phyloP scores from a whole-genome alignment of 495 filamentous ascomycete species.

The Paragyromitra xinjiangensis region DNA sequence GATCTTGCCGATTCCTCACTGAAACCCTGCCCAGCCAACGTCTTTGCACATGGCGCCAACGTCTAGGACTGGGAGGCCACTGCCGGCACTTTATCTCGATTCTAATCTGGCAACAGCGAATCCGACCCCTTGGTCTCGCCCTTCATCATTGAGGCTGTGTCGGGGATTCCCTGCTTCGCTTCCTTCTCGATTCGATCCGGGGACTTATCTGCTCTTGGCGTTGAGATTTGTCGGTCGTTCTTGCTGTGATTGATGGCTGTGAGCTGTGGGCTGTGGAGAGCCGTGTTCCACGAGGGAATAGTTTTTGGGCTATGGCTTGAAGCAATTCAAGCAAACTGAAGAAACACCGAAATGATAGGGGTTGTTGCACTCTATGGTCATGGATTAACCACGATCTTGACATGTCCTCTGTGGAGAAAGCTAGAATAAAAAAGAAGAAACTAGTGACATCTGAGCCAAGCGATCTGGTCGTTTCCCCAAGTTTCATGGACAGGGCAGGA shows the following conservation, averaged over 20 bases:
- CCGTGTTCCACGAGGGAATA: background rate
- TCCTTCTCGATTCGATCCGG: background rate
- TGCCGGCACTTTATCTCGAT: constrained; percentile 10
- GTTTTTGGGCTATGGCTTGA: background rate
- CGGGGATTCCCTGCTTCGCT: background rate
- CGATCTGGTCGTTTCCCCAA: constrained; percentile 28
- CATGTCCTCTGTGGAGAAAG: background rate
- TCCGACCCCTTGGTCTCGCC: constrained; percentile 14
- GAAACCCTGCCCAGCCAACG: constrained; percentile 1
- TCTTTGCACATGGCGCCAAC: constrained; percentile 1
- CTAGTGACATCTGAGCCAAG: constrained; percentile 17
- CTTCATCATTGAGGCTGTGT: constrained; percentile 13
- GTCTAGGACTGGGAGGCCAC: background rate
- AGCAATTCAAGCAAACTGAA: background rate
- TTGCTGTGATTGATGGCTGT: background rate
- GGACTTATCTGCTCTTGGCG: constrained; percentile 16
- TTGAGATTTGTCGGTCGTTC: background rate
- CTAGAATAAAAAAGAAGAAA: background rate
- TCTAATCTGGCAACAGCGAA: background rate
- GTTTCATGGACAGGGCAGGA: background rate
- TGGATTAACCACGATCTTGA: constrained; percentile 20
- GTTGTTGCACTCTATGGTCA: background rate
- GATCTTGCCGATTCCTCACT: constrained; percentile 21
- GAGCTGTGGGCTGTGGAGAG: background rate
- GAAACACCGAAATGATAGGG: background rate